Base-by-base conservation (phyloP, 495 filamentous ascomycete species). In the Trichoderma gamsii region DNA sequence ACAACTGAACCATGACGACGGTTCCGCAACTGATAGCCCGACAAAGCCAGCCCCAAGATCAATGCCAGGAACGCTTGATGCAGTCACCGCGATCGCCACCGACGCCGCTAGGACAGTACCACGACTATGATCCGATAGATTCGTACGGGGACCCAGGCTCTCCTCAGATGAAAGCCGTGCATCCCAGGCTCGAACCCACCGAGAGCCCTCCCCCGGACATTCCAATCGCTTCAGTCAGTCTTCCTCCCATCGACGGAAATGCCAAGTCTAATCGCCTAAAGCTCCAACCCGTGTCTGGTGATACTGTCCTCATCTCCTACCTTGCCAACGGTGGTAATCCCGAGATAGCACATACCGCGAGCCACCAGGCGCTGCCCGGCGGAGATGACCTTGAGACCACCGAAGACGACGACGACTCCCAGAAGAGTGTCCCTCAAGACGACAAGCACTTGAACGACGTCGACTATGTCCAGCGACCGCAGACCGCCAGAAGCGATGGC, bases 251-350 rank as follows among this genome's bases (percentile, higher is more conserved):
- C 44, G 44, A 13, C 44, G 46, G 65, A 38, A 35, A 18, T 38
- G n/a, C 27, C 27, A 52, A 52, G 35, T 67, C 65, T 56, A 67
- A 67, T 67, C 65, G 65, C 23, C 43, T 41, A 44, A 66, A 66
- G 65, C 27, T 66, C 46, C 41, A n/a, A 41, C 38, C 65, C 46
- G 52, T 49, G 7, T 35, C 13, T 27, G 65, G 65, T 52, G 46
- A 67, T 67, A 46, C 44, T 27, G 65, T 67, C 44, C 65, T 66
- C 16, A 41, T 66, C 65, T 2, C 35, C 43, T 66, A 46, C n/a
- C 44, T 67, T 8, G 66, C n/a, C 32, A 29, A 49, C 32, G 46
- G 49, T 49, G 3, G 66, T 16, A 46, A 35, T n/a, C 66, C 46
- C 3, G 44, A 67, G 15, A 61, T 67, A 65, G 64, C 64, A 32